Percentiles rank a stretch among this genome's conserved stretches.
phyloP scores from a whole-genome alignment of 495 filamentous ascomycete species.

The Penicillium tannophilum region DNA sequence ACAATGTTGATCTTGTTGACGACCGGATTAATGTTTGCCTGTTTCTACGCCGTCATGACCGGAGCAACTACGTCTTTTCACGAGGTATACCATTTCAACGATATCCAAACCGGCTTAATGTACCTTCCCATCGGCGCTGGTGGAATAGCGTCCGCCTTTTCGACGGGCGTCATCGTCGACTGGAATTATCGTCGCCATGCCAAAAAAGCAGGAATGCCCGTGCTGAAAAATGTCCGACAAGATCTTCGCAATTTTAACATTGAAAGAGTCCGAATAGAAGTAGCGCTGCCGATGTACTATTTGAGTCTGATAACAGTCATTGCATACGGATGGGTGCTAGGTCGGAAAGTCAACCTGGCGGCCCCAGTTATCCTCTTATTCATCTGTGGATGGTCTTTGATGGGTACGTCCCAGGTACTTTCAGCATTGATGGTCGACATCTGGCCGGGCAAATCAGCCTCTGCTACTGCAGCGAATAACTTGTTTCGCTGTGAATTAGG shows the following conservation, averaged over 20 bases:
- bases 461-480: slow-evolving; percentile 68
- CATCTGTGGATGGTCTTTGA: slow-evolving; percentile 35
- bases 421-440: slow-evolving; percentile 64
- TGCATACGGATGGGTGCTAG: slow-evolving; percentile 54
- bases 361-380: slow-evolving; percentile 39
- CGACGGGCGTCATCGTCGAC: slow-evolving; percentile 43
- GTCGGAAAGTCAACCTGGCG: slow-evolving; percentile 32
- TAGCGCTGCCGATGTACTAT: slow-evolving; percentile 38
- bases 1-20: slow-evolving; percentile 58
- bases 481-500: slow-evolving; percentile 64
- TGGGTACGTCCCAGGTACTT: slow-evolving; percentile 34
- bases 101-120: slow-evolving; percentile 44
- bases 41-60: slow-evolving; percentile 59
- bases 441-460: slow-evolving; percentile 54
- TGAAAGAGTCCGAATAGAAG: slow-evolving; percentile 42
- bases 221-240: slow-evolving; percentile 40
- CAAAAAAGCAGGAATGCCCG: slow-evolving; percentile 28
- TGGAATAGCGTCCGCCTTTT: slow-evolving; percentile 33
- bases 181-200: slow-evolving; percentile 50
- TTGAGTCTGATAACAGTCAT: slow-evolving; percentile 33
- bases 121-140: slow-evolving; percentile 50
- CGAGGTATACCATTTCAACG: slow-evolving; percentile 52
- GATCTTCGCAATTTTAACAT: slow-evolving; percentile 48
- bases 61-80: slow-evolving; percentile 53
- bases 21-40: slow-evolving; percentile 57